Evolutionary conservation across 345 rosid genomes (phyloP).

Genomic region (Melaleuca quinquenervia): DNA sequence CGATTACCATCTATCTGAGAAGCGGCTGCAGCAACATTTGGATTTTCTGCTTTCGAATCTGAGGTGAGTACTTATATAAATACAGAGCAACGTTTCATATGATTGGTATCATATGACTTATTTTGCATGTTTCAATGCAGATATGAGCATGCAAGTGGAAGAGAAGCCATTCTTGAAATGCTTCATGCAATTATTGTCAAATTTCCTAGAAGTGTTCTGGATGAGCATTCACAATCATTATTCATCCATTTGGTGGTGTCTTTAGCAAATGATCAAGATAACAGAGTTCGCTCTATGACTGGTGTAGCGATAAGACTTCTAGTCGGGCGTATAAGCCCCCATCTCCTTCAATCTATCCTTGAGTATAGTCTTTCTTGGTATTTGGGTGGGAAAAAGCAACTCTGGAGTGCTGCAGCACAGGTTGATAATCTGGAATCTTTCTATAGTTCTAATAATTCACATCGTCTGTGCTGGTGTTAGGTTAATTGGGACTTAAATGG

Average conservation of each 20-base stretch:
- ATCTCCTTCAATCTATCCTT: slow-evolving; percentile 29
- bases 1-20: slow-evolving; percentile 55
- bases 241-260: slow-evolving; percentile 45
- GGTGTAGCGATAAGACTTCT: slow-evolving; percentile 51
- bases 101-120: background rate
- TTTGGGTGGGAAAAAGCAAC: slow-evolving; percentile 30
- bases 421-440: slow-evolving; percentile 10
- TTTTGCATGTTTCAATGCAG: slow-evolving; percentile 22
- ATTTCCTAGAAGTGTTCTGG: slow-evolving; percentile 43
- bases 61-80: slow-evolving; percentile 31
- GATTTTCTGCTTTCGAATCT: slow-evolving; percentile 52
- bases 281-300: slow-evolving; percentile 42
- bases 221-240: slow-evolving; percentile 40
- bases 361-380: slow-evolving; percentile 57
- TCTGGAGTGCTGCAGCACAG: slow-evolving; percentile 76
- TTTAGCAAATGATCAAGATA: slow-evolving; percentile 57
- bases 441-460: background rate
- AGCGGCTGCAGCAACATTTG: slow-evolving; percentile 53
- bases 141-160: slow-evolving; percentile 75
- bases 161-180: slow-evolving; percentile 88
- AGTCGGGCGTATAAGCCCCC: slow-evolving; percentile 32
- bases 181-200: slow-evolving; percentile 57
- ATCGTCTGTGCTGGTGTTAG: background rate
- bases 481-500: background rate
- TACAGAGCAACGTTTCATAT: background rate